Evolutionary conservation across 768 basidiomycete species (phyloP).

Genomic region (Coprinopsis sp.): DNA sequence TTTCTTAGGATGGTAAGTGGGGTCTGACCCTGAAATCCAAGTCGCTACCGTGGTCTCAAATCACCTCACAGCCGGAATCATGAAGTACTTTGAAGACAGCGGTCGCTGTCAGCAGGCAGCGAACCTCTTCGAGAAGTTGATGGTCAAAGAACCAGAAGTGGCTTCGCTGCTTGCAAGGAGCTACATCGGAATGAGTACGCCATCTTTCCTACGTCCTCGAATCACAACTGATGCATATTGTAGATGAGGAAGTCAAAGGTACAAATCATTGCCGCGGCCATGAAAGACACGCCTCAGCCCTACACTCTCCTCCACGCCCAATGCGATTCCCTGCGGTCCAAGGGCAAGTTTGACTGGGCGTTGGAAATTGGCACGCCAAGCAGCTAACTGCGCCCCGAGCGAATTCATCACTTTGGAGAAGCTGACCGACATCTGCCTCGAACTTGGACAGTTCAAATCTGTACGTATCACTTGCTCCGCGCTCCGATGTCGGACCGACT

Average conservation of each 20-base stretch:
- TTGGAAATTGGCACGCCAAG: conserved; percentile 87
- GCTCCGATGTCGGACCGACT: background rate
- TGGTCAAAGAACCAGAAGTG: conserved; percentile 84
- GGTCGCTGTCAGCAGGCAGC: conserved; percentile 84
- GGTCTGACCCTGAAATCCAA: conserved; percentile 97
- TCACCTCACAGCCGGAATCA: conserved; percentile 88
- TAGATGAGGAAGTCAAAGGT: conserved; percentile 99
- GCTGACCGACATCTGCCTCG: conserved; percentile 91
- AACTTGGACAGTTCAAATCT: conserved; percentile 81
- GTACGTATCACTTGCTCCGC: conserved; percentile 24
- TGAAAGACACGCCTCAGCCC: conserved; percentile 83
- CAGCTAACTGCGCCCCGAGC: conserved; percentile 96
- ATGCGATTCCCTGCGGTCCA: conserved; percentile 87
- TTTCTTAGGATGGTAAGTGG: conserved; percentile 88
- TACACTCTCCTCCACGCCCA: conserved; percentile 94
- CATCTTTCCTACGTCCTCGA: too few species aligned
- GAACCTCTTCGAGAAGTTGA: conserved; percentile 89
- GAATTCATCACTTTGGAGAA: conserved; percentile 99
- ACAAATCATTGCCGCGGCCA: conserved; percentile 82
- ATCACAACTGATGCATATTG: background rate
- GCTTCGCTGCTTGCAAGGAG: conserved; percentile 80
- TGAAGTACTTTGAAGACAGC: conserved; percentile 96
- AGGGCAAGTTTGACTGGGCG: conserved; percentile 84
- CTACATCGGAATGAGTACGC: conserved; percentile 97
- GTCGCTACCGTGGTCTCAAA: conserved; percentile 96